phyloP scores from a whole-genome alignment of 2,329 filamentous ascomycete genomes.

The Aureobasidium sp. region DNA sequence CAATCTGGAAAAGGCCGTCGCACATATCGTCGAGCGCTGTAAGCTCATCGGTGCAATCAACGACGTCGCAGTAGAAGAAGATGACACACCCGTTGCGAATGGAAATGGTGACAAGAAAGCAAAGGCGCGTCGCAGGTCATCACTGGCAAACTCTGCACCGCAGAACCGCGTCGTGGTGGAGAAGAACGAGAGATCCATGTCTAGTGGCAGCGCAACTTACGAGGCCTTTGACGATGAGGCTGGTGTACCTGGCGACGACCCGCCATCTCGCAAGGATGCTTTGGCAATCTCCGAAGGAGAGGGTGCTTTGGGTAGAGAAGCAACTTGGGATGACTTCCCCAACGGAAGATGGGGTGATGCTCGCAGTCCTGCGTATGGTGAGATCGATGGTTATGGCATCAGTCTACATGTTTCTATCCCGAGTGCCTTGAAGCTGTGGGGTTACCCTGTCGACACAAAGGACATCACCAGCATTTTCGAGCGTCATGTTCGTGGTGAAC shows the following conservation, averaged over 20 bases:
- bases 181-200: constrained; percentile 47
- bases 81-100: constrained; percentile 24
- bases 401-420: constrained; percentile 83
- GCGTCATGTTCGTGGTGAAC: constrained; percentile 69
- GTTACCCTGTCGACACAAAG: constrained; percentile 58
- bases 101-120: constrained; percentile 23
- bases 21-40: constrained; percentile 81
- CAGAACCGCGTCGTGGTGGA: constrained; percentile 78
- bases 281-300: constrained; percentile 92
- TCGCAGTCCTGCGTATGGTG: constrained; percentile 85
- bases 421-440: constrained; percentile 80
- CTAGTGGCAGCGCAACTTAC: constrained; percentile 41
- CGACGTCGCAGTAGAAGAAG: constrained; percentile 38
- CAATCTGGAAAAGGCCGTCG: constrained; percentile 92
- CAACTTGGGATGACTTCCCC: constrained; percentile 97
- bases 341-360: constrained; percentile 95
- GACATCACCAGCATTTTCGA: constrained; percentile 80
- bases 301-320: constrained; percentile 80
- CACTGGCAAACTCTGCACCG: constrained; percentile 74
- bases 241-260: constrained; percentile 65
- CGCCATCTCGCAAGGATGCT: constrained; percentile 60
- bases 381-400: constrained; percentile 98
- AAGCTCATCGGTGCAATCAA: constrained; percentile 62
- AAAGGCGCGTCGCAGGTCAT: constrained; percentile 54
- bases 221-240: constrained; percentile 73